These are phyloP conservation scores for Solanum lignicaule DNA, from an alignment of 257 asterid genomes.

Conservation along the genomic window DNA sequence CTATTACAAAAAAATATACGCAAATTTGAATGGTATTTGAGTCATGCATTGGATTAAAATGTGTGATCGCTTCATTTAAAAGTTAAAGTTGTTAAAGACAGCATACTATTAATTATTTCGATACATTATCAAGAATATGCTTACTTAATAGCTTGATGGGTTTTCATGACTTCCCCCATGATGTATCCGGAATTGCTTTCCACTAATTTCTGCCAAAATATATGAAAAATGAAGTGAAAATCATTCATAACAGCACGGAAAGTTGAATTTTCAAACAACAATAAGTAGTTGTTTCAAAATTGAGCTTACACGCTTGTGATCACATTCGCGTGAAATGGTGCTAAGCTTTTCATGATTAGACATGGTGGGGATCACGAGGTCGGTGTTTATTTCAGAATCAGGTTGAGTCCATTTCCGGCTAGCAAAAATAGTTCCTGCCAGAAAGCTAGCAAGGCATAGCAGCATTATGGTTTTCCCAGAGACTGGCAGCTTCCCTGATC, in stretches of 20 bases:
- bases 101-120: neutral
- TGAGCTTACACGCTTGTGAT: constrained; percentile 36
- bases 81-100: neutral
- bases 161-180: constrained; percentile 40
- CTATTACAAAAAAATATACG: constrained; percentile 7
- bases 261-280: neutral
- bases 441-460: constrained; percentile 51
- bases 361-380: constrained; percentile 1
- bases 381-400: neutral
- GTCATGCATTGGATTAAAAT: neutral
- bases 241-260: neutral
- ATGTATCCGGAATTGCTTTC: constrained; percentile 29
- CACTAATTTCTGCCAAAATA: constrained; percentile 25
- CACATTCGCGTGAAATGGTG: constrained; percentile 19
- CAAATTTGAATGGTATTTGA: neutral
- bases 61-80: neutral
- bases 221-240: neutral
- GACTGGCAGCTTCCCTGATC: constrained; percentile 6
- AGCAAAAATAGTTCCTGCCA: constrained; percentile 46
- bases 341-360: constrained; percentile 13
- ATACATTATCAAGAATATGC: neutral
- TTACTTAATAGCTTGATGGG: constrained; percentile 54
- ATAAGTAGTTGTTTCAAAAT: neutral
- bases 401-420: constrained; percentile 21
- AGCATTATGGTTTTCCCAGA: constrained; percentile 34